Evolutionary conservation across 1,284 basidiomycete genomes (phyloP), one percentile per base, ranked within the genome.

Genomic region (Sanghuangporus weigelae): DNA sequence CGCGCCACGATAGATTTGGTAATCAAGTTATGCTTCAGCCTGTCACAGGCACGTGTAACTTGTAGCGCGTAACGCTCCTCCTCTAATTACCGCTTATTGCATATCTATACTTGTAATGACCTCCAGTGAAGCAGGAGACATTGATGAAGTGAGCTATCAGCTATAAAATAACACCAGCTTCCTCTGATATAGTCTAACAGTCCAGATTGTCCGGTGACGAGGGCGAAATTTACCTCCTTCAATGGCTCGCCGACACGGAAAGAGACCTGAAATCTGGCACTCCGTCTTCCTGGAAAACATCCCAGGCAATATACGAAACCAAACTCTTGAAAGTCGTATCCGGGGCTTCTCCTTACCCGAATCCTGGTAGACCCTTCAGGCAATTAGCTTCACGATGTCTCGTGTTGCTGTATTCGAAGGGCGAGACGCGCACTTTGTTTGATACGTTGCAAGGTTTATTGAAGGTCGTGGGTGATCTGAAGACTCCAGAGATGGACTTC

Each of bases 401-500:
- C 51, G 77, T 93, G 59, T 74, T 81, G 21, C 71, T 97, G n/a
- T 96, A 96, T 75, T 82, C 80, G 40, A 83, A 87, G 16, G 92
- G 91, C 67, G 95, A 98, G 71, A 89, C 88, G 2, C 84, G 88
- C 72, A 86, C 89, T 1, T 76, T 97, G 59, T 98, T 95, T 69
- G 96, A 98, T 70, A 89, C 92, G 7, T 73, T 96, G n/a, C 91
- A 94, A 70, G 73, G 82, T 1, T 81, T 95, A 60, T 74, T 95
- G 62, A 93, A 87, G 75, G 82, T 89, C 11, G 86, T 87, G 0
- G 79, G 82, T 4, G 92, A 95, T 68, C 76, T 84, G 66, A 95
- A 94, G 73, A 76, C 84, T 0, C 71, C 76, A 1, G 84, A 88
- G 46, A 84, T 81, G 67, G 89, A 90, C 67, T 74, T 75, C 7